Percentiles rank a stretch among this genome's conserved stretches.
These are phyloP conservation scores for Trichoderma afroharzianum DNA, from an alignment of 2,329 filamentous ascomycete genomes.

Conservation along the genomic window DNA sequence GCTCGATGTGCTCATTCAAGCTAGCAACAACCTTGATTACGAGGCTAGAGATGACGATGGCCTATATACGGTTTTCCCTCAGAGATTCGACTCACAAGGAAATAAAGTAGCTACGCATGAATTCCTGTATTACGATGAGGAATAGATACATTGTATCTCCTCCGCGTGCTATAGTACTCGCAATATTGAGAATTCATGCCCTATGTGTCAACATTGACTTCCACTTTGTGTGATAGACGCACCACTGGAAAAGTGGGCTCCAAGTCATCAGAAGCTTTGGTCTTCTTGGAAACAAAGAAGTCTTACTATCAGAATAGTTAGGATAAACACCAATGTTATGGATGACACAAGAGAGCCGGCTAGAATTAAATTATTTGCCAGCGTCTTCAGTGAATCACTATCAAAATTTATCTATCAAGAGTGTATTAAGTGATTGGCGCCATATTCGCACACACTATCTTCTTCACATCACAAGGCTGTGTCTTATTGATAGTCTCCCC, in stretches of 20 bases:
- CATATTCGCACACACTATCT: background rate
- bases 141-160: background rate
- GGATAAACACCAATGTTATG: too few species aligned
- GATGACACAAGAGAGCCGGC: too few species aligned
- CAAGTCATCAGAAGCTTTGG: too few species aligned
- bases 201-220: background rate
- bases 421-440: background rate
- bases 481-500: background rate
- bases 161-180: background rate
- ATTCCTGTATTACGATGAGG: background rate
- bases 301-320: too few species aligned
- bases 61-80: conserved; percentile 26
- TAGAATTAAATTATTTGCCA: background rate
- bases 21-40: conserved; percentile 30
- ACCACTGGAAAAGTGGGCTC: too few species aligned
- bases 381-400: background rate
- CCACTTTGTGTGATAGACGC: too few species aligned
- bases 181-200: background rate
- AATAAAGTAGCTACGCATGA: background rate
- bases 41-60: conserved; percentile 35
- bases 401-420: background rate
- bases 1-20: conserved; percentile 25
- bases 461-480: background rate
- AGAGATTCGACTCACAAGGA: conserved; percentile 25
- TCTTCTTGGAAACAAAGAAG: too few species aligned